Evolutionary conservation across 129 eudicot genomes (phyloP), one percentile per base, ranked within the genome.

Genomic region (Saposhnikovia divaricata): DNA sequence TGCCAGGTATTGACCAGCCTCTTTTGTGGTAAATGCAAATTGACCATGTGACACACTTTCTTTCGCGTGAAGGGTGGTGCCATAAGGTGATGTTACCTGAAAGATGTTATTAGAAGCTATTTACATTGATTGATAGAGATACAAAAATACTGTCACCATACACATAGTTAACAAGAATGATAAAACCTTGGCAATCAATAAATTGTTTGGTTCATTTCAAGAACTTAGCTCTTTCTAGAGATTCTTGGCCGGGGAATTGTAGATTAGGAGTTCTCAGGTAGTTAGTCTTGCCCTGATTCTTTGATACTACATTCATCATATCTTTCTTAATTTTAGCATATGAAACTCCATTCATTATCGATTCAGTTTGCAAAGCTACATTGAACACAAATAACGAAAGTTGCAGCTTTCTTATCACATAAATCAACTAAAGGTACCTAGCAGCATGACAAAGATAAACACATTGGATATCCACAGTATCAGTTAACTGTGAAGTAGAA

Each of bases 81-180:
- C 98, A 72, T 84, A 89, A 80, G 98, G 98, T 38, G 98, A 93
- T 68, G 97, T 88, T n/a, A 93, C 98, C 98, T 93, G 76, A 73
- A 74, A 85, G 77, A 71, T 74, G 61, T 34, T 53, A 45, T 80
- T 13, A 80, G 38, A 23, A 0, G 42, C 57, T 75, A 75, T 66
- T 71, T n/a, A 23, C 53, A 10, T 72, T 21, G 14, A 72, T 27
- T 42, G 43, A 18, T 23, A n/a, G 43, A 11, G 34, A 19, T 23
- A 12, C 34, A 21, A 21, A 9, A 72, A 19, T 43, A 72, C 21
- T 10, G 46, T 38, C 14, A 72, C 43, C 3, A 43, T 72, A n/a
- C 53, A 21, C 77, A 9, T 16, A 34, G 12, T 13, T 28, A 31
- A 39, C 40, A 66, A 66, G 2, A 59, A n/a, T 21, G 28, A 59